These are phyloP conservation scores for Trametes gibbosa DNA, from an alignment of 768 basidiomycete genomes.

Conservation along the genomic window DNA sequence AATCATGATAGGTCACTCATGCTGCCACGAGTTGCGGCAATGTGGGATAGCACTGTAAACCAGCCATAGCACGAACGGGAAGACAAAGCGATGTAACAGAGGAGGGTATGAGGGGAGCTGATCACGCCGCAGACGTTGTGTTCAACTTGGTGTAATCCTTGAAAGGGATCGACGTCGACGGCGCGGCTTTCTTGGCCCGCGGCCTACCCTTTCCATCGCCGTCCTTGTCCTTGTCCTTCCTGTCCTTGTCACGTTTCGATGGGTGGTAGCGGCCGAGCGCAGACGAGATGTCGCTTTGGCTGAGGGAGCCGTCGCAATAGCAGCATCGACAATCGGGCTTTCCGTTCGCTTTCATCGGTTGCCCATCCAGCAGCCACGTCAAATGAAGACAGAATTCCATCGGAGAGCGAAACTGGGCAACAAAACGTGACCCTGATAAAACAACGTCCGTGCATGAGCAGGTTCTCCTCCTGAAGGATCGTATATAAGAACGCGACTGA, in stretches of 20 bases:
- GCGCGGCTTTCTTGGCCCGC: neutral
- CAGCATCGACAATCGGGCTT: slow-evolving; percentile 23
- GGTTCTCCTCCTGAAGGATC: too few species aligned
- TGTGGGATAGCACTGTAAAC: neutral
- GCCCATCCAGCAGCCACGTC: slow-evolving; percentile 24
- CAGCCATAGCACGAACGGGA: neutral
- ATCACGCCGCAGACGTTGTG: neutral
- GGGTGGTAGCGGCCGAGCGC: slow-evolving; percentile 8
- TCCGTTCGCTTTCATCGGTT: slow-evolving; percentile 13
- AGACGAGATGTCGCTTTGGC: slow-evolving; percentile 23
- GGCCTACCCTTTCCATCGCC: neutral
- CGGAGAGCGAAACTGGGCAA: slow-evolving; percentile 24
- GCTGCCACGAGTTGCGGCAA: neutral
- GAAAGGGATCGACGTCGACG: slow-evolving; percentile 8
- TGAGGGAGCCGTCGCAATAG: slow-evolving; percentile 21
- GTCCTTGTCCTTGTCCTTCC: slow-evolving; percentile 9
- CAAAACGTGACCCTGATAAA: slow-evolving; percentile 15
- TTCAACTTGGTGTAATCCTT: slow-evolving; percentile 25
- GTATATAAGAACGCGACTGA: slow-evolving; percentile 5
- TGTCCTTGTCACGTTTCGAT: neutral
- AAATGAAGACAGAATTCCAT: slow-evolving; percentile 26
- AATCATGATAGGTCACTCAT: too few species aligned
- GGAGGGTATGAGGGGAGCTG: neutral
- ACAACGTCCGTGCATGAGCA: neutral
- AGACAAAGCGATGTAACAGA: neutral